A percentile compares a stretch with the other conserved stretches of the same genome.
phyloP scores from a whole-genome alignment of 805 yeast species.

The Metschnikowia gelsemii region DNA sequence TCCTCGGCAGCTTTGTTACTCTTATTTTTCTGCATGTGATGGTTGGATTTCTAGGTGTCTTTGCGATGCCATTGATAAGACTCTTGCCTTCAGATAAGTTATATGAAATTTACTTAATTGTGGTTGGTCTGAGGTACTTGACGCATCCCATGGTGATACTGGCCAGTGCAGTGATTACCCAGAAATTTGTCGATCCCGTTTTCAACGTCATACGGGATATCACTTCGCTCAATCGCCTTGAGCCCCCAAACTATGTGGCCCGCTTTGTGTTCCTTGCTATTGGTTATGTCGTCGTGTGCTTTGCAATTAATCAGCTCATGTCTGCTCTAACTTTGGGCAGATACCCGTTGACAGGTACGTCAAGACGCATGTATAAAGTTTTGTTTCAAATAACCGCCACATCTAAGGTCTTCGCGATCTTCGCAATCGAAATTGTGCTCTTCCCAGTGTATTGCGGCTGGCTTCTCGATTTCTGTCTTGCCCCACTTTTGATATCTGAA shows the following conservation, averaged over 20 bases:
- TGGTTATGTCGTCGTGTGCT: constrained; percentile 34
- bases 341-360: constrained; percentile 49
- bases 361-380: constrained; percentile 51
- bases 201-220: neutral
- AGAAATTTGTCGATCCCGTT: constrained; percentile 9
- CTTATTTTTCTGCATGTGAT: constrained; percentile 2
- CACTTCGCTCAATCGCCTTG: constrained; percentile 5
- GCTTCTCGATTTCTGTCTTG: constrained; percentile 64
- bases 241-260: constrained; percentile 35
- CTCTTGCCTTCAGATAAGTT: neutral
- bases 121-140: neutral
- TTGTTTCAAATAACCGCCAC: constrained; percentile 60
- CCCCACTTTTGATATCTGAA: constrained; percentile 48
- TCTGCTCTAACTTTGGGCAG: constrained; percentile 27
- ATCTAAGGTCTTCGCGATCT: constrained; percentile 69
- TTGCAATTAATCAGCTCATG: constrained; percentile 30
- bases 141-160: neutral
- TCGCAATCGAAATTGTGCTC: constrained; percentile 73
- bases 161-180: neutral
- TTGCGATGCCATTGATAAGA: constrained; percentile 4
- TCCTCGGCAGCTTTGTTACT: constrained; percentile 37
- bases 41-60: constrained; percentile 6
- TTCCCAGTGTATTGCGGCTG: constrained; percentile 89
- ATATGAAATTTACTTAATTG: neutral
- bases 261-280: constrained; percentile 36